These are phyloP conservation scores for Umbelopsis sp. DNA, from an alignment of 192 early-diverging fungal species.

Conservation along the genomic window DNA sequence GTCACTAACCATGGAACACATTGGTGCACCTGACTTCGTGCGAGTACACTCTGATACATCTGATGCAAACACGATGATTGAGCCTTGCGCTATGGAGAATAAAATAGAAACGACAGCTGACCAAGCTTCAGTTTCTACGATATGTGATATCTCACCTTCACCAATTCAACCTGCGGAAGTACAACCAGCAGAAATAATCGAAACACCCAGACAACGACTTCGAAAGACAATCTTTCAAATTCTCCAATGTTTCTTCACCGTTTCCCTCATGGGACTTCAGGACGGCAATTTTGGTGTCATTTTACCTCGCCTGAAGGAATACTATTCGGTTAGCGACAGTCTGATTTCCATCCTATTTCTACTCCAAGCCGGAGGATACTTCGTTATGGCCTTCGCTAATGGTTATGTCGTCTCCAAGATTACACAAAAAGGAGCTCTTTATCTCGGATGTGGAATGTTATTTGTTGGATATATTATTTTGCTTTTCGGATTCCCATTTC, in stretches of 20 bases:
- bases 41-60: not conserved
- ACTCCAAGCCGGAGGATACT: slow-evolving; percentile 22
- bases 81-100: not conserved
- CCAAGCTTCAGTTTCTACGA: not conserved
- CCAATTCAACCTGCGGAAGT: too few relatives aligned
- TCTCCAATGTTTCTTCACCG: slow-evolving; percentile 6
- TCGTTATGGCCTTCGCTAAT: slow-evolving; percentile 26
- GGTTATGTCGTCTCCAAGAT: slow-evolving; percentile 25
- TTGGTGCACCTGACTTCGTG: not conserved
- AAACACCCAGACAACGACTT: not conserved
- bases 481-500: slow-evolving; percentile 25
- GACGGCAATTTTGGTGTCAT: slow-evolving; percentile 37
- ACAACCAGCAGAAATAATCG: not conserved
- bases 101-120: not conserved
- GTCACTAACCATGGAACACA: not conserved
- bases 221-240: not conserved
- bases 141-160: not conserved
- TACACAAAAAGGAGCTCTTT: slow-evolving; percentile 19
- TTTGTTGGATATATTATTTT: slow-evolving; percentile 22
- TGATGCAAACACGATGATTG: not conserved
- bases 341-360: slow-evolving; percentile 31
- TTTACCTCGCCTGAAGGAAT: slow-evolving; percentile 27
- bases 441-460: slow-evolving; percentile 3
- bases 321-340: slow-evolving; percentile 31
- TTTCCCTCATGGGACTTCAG: slow-evolving; percentile 22